phyloP scores from a whole-genome alignment of 306 rosid species.

The Begonia masoniana region DNA sequence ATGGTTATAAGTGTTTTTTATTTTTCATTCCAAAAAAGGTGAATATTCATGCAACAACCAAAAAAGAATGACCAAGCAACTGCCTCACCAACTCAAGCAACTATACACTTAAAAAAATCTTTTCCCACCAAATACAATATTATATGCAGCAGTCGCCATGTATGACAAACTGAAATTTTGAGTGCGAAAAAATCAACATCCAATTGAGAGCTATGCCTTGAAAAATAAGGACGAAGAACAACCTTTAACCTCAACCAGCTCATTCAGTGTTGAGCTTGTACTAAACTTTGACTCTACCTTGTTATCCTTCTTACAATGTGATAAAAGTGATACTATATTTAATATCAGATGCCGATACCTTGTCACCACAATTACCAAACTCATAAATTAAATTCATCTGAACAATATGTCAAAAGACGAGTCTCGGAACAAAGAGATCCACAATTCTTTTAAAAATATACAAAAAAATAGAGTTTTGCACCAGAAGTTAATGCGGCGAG shows the following conservation, averaged over 20 bases:
- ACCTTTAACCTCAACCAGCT: slow-evolving; percentile 73
- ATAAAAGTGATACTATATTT: slow-evolving; percentile 77
- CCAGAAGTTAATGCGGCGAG: slow-evolving; percentile 89
- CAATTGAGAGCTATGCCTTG: slow-evolving; percentile 25
- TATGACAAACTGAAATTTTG: slow-evolving; percentile 4
- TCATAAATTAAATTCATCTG: too few relatives aligned
- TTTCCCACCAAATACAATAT: too few relatives aligned
- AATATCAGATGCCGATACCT: slow-evolving; percentile 97
- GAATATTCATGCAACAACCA: slow-evolving; percentile 8
- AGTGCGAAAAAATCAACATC: neutral
- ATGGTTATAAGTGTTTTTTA: too few relatives aligned
- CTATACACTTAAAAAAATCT: too few relatives aligned
- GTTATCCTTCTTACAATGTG: slow-evolving; percentile 92
- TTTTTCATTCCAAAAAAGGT: neutral
- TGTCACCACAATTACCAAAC: neutral
- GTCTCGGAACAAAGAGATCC: too few relatives aligned
- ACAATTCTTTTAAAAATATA: too few relatives aligned
- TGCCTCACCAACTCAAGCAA: slow-evolving; percentile 30
- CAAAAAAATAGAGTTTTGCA: slow-evolving; percentile 1
- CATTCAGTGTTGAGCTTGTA: slow-evolving; percentile 75
- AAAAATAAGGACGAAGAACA: slow-evolving; percentile 82
- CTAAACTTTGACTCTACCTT: slow-evolving; percentile 81
- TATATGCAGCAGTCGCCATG: too few relatives aligned
- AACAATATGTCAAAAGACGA: too few relatives aligned
- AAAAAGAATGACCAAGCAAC: slow-evolving; percentile 20